A percentile compares a stretch with the other conserved stretches of the same genome.
Evolutionary conservation across 78 protist genomes (phyloP).

Genomic region (Tieghemostelium lacteum): DNA sequence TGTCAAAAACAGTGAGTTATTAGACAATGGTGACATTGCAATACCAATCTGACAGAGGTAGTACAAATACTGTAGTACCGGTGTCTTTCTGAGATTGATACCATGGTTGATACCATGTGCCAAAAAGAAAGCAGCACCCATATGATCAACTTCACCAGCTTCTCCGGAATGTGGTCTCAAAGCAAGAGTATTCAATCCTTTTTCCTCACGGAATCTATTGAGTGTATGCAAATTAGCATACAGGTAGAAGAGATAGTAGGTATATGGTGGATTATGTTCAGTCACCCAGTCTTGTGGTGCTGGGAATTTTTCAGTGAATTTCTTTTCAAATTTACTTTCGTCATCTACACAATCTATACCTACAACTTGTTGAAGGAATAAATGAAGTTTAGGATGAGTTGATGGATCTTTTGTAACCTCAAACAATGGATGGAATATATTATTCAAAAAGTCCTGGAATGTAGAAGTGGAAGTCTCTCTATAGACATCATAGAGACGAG

Average conservation of each 20-base stretch:
- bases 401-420: conserved; percentile 93
- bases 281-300: conserved; percentile 91
- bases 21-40: conserved; percentile 96
- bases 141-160: conserved; percentile 92
- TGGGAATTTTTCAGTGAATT: conserved; percentile 67
- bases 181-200: conserved; percentile 86
- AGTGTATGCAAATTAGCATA: conserved; percentile 94
- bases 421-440: conserved; percentile 97
- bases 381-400: conserved; percentile 83
- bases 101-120: conserved; percentile 97
- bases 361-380: conserved; percentile 88
- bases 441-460: conserved; percentile 86
- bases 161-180: conserved; percentile 98
- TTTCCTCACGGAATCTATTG: conserved; percentile 86
- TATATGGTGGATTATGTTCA: conserved; percentile 96
- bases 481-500: conserved; percentile 92
- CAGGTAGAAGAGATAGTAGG: conserved; percentile 94
- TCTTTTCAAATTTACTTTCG: conserved; percentile 93
- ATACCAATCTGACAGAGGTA: conserved; percentile 94
- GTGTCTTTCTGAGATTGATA: conserved; percentile 90
- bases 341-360: conserved; percentile 99
- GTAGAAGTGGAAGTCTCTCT: conserved; percentile 26
- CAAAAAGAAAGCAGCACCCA: conserved; percentile 88
- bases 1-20: conserved; percentile 94
- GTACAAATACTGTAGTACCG: conserved; percentile 96